Evolutionary conservation across 495 filamentous ascomycete species (phyloP).

Genomic region (Elaphomyces granulatus): DNA sequence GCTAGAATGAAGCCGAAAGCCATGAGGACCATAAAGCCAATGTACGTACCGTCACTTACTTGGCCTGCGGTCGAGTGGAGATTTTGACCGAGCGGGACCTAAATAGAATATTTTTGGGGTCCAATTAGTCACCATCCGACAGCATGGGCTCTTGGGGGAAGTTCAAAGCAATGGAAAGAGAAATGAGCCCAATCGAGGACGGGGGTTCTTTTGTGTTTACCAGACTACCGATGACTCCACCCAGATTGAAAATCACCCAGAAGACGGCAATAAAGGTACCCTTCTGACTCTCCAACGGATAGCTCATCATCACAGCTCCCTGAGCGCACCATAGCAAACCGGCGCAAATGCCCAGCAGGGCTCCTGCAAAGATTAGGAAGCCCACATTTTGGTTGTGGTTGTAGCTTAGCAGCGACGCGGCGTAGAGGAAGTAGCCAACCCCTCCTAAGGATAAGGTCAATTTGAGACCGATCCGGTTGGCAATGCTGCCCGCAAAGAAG

Average conservation of each 20-base stretch:
- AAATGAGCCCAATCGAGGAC: too few relatives aligned
- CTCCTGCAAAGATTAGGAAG: constrained; percentile 44
- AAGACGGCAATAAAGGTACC: constrained; percentile 82
- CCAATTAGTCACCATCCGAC: too few relatives aligned
- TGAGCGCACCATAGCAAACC: constrained; percentile 86
- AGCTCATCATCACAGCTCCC: constrained; percentile 92
- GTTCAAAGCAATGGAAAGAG: too few relatives aligned
- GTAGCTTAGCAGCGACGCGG: constrained; percentile 63
- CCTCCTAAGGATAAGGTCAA: constrained; percentile 65
- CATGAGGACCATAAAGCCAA: constrained; percentile 85
- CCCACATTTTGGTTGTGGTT: constrained; percentile 56
- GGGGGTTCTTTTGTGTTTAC: constrained; percentile 31
- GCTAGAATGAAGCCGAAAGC: constrained; percentile 57
- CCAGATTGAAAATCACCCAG: constrained; percentile 93
- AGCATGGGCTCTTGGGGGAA: too few relatives aligned
- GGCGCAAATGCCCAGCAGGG: constrained; percentile 56
- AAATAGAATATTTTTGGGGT: too few relatives aligned
- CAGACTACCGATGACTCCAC: constrained; percentile 79
- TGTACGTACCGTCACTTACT: constrained; percentile 76
- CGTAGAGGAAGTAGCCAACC: constrained; percentile 76
- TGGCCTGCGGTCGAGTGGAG: constrained; percentile 44
- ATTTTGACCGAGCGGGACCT: constrained; percentile 71
- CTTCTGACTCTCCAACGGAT: constrained; percentile 68
- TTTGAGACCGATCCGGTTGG: constrained; percentile 62
- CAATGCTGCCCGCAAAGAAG: constrained; percentile 72